A percentile compares a stretch with the other conserved stretches of the same genome.
Evolutionary conservation across 2,329 filamentous ascomycete genomes (phyloP).

Genomic region (Biscogniauxia marginata): DNA sequence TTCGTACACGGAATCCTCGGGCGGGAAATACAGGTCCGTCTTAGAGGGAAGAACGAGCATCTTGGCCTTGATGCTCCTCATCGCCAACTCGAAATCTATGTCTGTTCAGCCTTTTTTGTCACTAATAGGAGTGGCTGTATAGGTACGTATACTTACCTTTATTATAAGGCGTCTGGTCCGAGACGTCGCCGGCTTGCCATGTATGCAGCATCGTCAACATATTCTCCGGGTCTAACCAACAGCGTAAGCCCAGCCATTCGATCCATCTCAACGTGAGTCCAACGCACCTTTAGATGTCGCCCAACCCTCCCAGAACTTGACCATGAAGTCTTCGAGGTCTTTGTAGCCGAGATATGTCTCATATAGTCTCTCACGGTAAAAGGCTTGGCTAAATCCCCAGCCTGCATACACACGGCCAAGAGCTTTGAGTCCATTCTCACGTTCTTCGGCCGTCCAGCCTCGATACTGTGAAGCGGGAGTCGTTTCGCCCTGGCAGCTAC

Average conservation of each 20-base stretch:
- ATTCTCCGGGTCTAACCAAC: conserved; percentile 63
- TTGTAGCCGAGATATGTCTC: conserved; percentile 64
- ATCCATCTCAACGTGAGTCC: conserved; percentile 2
- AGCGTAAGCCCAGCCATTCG: neutral
- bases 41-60: conserved; percentile 68
- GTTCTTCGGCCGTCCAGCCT: conserved; percentile 52
- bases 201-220: conserved; percentile 73
- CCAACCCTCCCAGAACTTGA: conserved; percentile 75
- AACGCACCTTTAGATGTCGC: conserved; percentile 60
- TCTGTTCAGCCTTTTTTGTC: neutral
- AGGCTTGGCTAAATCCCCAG: conserved; percentile 78
- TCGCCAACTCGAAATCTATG: conserved; percentile 58
- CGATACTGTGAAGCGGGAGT: conserved; percentile 38
- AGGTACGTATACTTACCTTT: conserved; percentile 35
- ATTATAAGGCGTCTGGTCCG: conserved; percentile 65
- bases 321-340: conserved; percentile 70
- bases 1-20: conserved; percentile 75
- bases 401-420: conserved; percentile 75
- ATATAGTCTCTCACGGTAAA: conserved; percentile 71
- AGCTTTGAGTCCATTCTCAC: conserved; percentile 58
- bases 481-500: conserved; percentile 45
- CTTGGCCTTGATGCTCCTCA: conserved; percentile 70
- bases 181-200: conserved; percentile 74
- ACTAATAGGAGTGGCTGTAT: neutral
- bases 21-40: conserved; percentile 80